Conservation (phyloP, 192 early-diverging fungal genomes). For the Coemansia furcata region DNA sequence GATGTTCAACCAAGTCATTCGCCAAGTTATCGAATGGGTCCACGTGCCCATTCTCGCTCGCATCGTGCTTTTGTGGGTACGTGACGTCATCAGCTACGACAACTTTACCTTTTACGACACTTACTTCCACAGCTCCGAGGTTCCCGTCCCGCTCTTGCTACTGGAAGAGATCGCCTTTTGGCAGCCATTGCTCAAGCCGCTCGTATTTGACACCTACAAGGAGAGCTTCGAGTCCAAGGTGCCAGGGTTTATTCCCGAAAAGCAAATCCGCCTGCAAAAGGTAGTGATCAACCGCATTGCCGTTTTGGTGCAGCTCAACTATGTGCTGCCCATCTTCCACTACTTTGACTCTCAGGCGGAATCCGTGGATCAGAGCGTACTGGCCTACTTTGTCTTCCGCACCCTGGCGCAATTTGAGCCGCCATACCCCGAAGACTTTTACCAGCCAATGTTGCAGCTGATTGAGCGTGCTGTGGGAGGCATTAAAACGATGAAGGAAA, state of each 20-base stretch:
- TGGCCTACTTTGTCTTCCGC: conserved; percentile 62
- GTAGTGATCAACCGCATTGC: conserved; percentile 68
- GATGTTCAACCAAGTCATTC: conserved; percentile 20
- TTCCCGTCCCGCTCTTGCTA: conserved; percentile 59
- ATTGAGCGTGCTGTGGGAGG: conserved; percentile 25
- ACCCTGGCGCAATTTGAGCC: conserved; percentile 25
- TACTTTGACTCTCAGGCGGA: conserved; percentile 56
- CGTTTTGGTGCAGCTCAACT: conserved; percentile 63
- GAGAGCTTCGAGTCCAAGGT: conserved; percentile 60
- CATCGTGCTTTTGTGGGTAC: conserved; percentile 58
- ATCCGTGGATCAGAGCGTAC: conserved; percentile 66
- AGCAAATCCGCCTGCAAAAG: conserved; percentile 65
- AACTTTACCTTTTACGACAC: conserved; percentile 61
- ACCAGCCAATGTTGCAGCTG: conserved; percentile 23
- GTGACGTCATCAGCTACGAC: conserved; percentile 60
- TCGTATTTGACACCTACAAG: conserved; percentile 62
- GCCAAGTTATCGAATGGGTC: conserved; percentile 37
- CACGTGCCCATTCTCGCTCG: conserved; percentile 33
- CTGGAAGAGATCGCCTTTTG: conserved; percentile 76
- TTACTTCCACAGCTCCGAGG: conserved; percentile 64
- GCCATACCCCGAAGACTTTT: conserved; percentile 32
- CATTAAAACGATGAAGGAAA: conserved; percentile 24
- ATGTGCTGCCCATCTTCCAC: conserved; percentile 60
- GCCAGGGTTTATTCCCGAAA: conserved; percentile 59
- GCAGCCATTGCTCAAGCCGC: conserved; percentile 64